A percentile compares a stretch with the other conserved stretches of the same genome.
These are phyloP conservation scores for Taphrina flavorubra DNA, from an alignment of 1,139 yeast genomes.

Conservation along the genomic window DNA sequence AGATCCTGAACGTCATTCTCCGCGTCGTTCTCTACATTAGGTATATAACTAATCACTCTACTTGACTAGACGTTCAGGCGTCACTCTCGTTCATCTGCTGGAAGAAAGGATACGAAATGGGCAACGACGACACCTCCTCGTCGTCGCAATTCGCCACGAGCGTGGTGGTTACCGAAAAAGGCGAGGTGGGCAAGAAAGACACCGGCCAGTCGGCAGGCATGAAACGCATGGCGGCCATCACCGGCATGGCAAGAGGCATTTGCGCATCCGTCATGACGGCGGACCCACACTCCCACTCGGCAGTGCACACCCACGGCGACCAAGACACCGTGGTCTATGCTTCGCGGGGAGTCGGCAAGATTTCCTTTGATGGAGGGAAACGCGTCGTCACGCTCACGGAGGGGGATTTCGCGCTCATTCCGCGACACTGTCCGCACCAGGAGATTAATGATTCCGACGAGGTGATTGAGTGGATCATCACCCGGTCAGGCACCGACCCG, in stretches of 20 bases:
- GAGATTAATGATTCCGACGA: slow-evolving; percentile 24
- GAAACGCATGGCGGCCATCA: slow-evolving; percentile 25
- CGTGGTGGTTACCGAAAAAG: slow-evolving; percentile 2
- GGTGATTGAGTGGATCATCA: slow-evolving; percentile 22
- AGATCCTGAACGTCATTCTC: too few relatives aligned
- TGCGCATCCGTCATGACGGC: slow-evolving; percentile 32
- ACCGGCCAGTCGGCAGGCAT: slow-evolving; percentile 22
- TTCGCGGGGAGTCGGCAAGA: slow-evolving; percentile 12
- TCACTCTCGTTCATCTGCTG: too few relatives aligned
- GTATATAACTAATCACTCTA: too few relatives aligned
- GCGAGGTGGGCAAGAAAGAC: slow-evolving; percentile 12
- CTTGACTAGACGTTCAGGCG: too few relatives aligned
- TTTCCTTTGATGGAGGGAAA: slow-evolving; percentile 13
- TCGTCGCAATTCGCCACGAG: background rate
- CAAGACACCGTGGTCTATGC: slow-evolving; percentile 33
- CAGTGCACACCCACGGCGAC: slow-evolving; percentile 27
- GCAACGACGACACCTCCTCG: too few relatives aligned
- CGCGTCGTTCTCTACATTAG: too few relatives aligned
- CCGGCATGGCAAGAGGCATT: slow-evolving; percentile 12
- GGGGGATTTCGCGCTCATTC: slow-evolving; percentile 31
- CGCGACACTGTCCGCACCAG: slow-evolving; percentile 26
- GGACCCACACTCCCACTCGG: slow-evolving; percentile 20
- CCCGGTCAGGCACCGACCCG: slow-evolving; percentile 7
- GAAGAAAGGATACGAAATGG: too few relatives aligned
- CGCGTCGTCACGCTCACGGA: background rate